A percentile compares a stretch with the other conserved stretches of the same genome.
These are phyloP conservation scores for Cladosporium colombiae DNA, from an alignment of 2,329 filamentous ascomycete species.

Conservation along the genomic window DNA sequence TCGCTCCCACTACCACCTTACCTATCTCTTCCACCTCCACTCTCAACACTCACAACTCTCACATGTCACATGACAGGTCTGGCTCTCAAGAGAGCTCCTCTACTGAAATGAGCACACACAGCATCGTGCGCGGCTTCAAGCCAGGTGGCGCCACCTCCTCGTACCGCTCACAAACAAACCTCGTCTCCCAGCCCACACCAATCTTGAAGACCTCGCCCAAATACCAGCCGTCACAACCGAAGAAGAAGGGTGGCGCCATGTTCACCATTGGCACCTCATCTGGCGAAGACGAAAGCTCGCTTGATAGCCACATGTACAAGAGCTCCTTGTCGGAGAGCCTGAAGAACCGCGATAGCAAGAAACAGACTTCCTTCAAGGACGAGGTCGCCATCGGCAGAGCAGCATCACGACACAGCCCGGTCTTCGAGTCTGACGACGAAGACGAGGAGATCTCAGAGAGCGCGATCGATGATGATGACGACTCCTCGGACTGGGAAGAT, in stretches of 20 bases:
- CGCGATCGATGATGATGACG: slow-evolving; percentile 64
- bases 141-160: slow-evolving; percentile 72
- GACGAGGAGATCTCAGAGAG: slow-evolving; percentile 72
- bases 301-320: slow-evolving; percentile 60
- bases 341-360: slow-evolving; percentile 58
- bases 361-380: slow-evolving; percentile 80
- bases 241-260: slow-evolving; percentile 70
- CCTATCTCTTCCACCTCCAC: slow-evolving; percentile 54
- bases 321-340: slow-evolving; percentile 59
- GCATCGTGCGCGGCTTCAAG: slow-evolving; percentile 83
- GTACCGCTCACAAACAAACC: slow-evolving; percentile 61
- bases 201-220: slow-evolving; percentile 58
- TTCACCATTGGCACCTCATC: slow-evolving; percentile 77
- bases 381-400: slow-evolving; percentile 63
- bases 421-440: slow-evolving; percentile 60
- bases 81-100: slow-evolving; percentile 63
- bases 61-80: slow-evolving; percentile 24
- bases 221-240: slow-evolving; percentile 35
- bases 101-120: slow-evolving; percentile 63
- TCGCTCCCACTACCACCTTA: not conserved
- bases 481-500: slow-evolving; percentile 56
- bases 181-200: slow-evolving; percentile 55
- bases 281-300: slow-evolving; percentile 80
- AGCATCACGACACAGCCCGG: slow-evolving; percentile 58
- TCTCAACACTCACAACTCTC: slow-evolving; percentile 44